Percentiles rank a stretch among this genome's conserved stretches.
Evolutionary conservation across 2,329 filamentous ascomycete genomes (phyloP).

Genomic region (Apiospora marii): DNA sequence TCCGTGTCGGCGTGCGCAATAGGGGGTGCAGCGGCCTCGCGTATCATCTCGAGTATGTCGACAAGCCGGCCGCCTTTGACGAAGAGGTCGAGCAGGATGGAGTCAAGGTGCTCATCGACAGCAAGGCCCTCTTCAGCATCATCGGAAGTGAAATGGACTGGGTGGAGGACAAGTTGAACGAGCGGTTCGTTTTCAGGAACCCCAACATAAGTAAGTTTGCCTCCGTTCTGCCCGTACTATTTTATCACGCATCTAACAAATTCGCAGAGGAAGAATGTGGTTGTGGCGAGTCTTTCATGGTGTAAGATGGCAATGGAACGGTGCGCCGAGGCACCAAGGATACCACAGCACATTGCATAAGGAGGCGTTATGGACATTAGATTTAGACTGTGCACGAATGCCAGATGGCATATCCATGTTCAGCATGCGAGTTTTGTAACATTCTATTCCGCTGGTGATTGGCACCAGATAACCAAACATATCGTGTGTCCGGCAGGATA

Average conservation of each 20-base stretch:
- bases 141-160: conserved; percentile 99
- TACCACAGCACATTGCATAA: conserved; percentile 28
- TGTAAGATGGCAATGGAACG: conserved; percentile 47
- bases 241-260: conserved; percentile 40
- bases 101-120: conserved; percentile 94
- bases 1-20: conserved; percentile 93
- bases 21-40: conserved; percentile 92
- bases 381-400: conserved; percentile 5
- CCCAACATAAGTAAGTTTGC: conserved; percentile 91
- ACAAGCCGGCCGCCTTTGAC: conserved; percentile 87
- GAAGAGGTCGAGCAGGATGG: conserved; percentile 95
- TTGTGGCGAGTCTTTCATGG: conserved; percentile 95
- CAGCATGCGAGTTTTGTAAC: conserved; percentile 2
- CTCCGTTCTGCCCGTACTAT: conserved; percentile 36
- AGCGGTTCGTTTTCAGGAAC: conserved; percentile 93
- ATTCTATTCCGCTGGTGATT: neutral
- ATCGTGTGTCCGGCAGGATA: neutral
- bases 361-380: conserved; percentile 26
- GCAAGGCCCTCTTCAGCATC: conserved; percentile 96
- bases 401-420: conserved; percentile 8
- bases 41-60: conserved; percentile 94
- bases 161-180: conserved; percentile 92
- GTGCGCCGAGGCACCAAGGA: conserved; percentile 19
- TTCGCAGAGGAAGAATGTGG: conserved; percentile 87
- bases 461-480: neutral